These are phyloP conservation scores for Amaranthus hypochondriacus DNA, from an alignment of 148 eudicot species.

Conservation along the genomic window DNA sequence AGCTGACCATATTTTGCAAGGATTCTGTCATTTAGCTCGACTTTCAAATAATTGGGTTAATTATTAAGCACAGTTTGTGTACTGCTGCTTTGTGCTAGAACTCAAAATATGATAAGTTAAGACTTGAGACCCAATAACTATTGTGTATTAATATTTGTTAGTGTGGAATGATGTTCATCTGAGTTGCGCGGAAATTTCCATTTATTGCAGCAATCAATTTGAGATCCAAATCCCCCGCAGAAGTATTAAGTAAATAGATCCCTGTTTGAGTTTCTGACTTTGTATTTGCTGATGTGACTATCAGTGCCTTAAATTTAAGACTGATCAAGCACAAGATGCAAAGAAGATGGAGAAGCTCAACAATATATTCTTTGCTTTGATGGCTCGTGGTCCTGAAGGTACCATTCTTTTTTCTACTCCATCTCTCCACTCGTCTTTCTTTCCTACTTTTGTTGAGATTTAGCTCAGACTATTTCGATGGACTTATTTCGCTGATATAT, in stretches of 20 bases:
- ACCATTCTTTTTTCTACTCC: slow-evolving; percentile 5
- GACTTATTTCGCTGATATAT: slow-evolving; percentile 1
- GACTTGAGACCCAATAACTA: neutral
- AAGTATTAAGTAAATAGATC: neutral
- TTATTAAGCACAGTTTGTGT: no score
- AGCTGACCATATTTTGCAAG: no score
- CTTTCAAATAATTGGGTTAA: no score
- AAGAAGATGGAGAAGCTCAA: slow-evolving; percentile 95
- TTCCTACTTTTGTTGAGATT: neutral
- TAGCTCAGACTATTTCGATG: neutral
- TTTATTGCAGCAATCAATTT: neutral
- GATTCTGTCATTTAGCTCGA: no score
- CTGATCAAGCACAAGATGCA: slow-evolving; percentile 91
- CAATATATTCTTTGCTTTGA: slow-evolving; percentile 74
- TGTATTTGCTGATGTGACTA: neutral
- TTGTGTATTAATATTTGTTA: neutral
- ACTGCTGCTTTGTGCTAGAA: no score
- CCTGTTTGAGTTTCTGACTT: neutral
- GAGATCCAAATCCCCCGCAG: no score
- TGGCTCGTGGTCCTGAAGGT: slow-evolving; percentile 99
- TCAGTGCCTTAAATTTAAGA: slow-evolving; percentile 89
- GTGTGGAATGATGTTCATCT: neutral
- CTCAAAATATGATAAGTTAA: no score
- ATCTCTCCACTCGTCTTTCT: neutral
- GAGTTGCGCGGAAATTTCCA: neutral